phyloP scores from a whole-genome alignment of 768 basidiomycete genomes.

The Cystobasidiopsis lactophilus region DNA sequence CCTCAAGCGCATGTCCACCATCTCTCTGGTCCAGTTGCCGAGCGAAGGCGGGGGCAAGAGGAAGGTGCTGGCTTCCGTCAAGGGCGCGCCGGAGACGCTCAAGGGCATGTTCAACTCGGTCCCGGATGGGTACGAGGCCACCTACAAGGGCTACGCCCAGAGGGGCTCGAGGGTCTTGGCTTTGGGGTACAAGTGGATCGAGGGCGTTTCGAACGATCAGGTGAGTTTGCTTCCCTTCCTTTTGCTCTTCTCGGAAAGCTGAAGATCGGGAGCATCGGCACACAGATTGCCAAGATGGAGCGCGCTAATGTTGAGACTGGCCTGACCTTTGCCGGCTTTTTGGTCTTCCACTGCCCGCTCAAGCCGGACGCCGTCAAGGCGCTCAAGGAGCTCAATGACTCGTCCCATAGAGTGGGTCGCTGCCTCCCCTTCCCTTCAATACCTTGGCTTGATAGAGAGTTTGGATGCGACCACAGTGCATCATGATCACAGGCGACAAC shows the following conservation, averaged over 20 bases:
- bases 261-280: background rate
- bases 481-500: conserved; percentile 99
- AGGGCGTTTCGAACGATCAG: conserved; percentile 44
- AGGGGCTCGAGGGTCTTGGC: conserved; percentile 85
- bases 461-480: conserved; percentile 36
- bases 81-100: conserved; percentile 94
- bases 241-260: background rate
- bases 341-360: conserved; percentile 95
- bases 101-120: conserved; percentile 56
- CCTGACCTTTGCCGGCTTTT: conserved; percentile 75
- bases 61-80: conserved; percentile 38
- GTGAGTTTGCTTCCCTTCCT: conserved; percentile 27
- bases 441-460: background rate
- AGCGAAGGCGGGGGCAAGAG: conserved; percentile 1
- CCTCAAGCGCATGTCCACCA: conserved; percentile 89
- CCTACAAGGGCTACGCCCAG: conserved; percentile 82
- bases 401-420: conserved; percentile 69
- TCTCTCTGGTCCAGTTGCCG: conserved; percentile 30
- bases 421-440: background rate
- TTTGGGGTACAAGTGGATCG: conserved; percentile 66
- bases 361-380: conserved; percentile 78
- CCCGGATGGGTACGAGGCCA: conserved; percentile 69
- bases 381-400: conserved; percentile 82
- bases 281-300: conserved; percentile 66
- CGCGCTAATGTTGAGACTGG: conserved; percentile 57